These are phyloP conservation scores for Nicotiana benthamiana DNA, from an alignment of 257 asterid genomes.

Conservation along the genomic window DNA sequence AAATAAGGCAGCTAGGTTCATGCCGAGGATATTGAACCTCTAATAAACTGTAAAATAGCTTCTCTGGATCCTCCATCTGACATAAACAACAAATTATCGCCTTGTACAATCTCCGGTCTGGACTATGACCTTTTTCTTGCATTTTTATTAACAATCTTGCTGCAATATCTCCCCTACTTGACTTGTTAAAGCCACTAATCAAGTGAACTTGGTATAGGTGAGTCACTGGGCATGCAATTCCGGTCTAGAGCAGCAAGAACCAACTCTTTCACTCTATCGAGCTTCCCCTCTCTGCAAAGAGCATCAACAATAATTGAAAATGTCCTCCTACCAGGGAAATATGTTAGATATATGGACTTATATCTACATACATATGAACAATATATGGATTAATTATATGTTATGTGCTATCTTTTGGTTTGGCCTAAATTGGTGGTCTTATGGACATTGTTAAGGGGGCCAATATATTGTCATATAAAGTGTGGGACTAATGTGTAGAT, in stretches of 20 bases:
- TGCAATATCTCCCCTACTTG: slow-evolving; percentile 56
- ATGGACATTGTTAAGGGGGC: too few species aligned
- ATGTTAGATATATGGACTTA: too few species aligned
- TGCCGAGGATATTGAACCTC: slow-evolving; percentile 44
- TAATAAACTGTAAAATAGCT: slow-evolving; percentile 43
- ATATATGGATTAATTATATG: too few species aligned
- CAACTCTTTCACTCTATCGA: slow-evolving; percentile 63
- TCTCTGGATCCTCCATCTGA: slow-evolving; percentile 42
- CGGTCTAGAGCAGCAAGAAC: slow-evolving; percentile 36
- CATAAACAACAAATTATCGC: slow-evolving; percentile 47
- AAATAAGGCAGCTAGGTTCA: slow-evolving; percentile 17
- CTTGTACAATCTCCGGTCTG: slow-evolving; percentile 34
- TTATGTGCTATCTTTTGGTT: too few species aligned
- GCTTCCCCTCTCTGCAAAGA: slow-evolving; percentile 60
- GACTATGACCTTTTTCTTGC: slow-evolving; percentile 64
- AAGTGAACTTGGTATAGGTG: slow-evolving; percentile 46
- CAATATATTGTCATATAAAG: too few species aligned
- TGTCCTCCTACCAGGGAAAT: slow-evolving; percentile 49
- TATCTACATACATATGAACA: too few species aligned
- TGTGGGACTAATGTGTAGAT: too few species aligned
- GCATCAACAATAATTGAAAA: slow-evolving; percentile 47
- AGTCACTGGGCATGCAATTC: slow-evolving; percentile 32
- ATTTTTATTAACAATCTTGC: slow-evolving; percentile 68
- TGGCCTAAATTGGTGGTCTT: too few species aligned
- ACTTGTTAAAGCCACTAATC: slow-evolving; percentile 46